Evolutionary conservation across 352 stramenopile genomes (phyloP).

Genomic region (Phytophthora boehmeriae): DNA sequence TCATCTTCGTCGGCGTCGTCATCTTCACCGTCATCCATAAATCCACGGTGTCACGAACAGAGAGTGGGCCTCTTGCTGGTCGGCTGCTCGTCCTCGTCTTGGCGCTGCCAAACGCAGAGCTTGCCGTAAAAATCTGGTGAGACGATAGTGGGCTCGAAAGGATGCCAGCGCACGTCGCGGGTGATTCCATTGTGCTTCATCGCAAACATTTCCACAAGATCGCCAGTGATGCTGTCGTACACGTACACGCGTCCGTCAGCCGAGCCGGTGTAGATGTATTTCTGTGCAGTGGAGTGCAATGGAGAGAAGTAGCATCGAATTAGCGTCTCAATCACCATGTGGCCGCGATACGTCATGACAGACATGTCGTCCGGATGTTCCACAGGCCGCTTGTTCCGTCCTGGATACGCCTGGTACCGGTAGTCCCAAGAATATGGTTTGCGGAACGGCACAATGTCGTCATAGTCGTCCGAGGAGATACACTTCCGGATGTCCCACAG

Average conservation of each 20-base stretch:
- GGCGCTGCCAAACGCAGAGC: conserved; percentile 81
- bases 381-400: conserved; percentile 54
- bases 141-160: conserved; percentile 81
- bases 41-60: neutral
- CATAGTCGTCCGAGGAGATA: conserved; percentile 51
- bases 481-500: conserved; percentile 88
- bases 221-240: conserved; percentile 75
- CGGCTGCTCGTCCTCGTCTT: conserved; percentile 33
- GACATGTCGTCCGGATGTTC: conserved; percentile 75
- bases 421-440: conserved; percentile 83
- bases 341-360: conserved; percentile 86
- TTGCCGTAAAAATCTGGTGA: conserved; percentile 89
- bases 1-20: neutral
- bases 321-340: conserved; percentile 83
- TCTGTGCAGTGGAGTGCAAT: conserved; percentile 85
- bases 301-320: conserved; percentile 88
- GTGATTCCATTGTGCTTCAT: conserved; percentile 83
- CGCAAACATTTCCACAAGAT: conserved; percentile 79
- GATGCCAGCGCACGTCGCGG: conserved; percentile 85
- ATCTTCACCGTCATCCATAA: neutral
- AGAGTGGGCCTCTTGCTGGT: neutral
- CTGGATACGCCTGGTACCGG: conserved; percentile 80
- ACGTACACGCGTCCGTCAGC: conserved; percentile 85
- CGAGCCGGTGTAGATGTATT: conserved; percentile 87
- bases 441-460: conserved; percentile 47